Evolutionary conservation across 2,329 filamentous ascomycete species (phyloP).

Genomic region (Colletotrichum lindemuthianum): DNA sequence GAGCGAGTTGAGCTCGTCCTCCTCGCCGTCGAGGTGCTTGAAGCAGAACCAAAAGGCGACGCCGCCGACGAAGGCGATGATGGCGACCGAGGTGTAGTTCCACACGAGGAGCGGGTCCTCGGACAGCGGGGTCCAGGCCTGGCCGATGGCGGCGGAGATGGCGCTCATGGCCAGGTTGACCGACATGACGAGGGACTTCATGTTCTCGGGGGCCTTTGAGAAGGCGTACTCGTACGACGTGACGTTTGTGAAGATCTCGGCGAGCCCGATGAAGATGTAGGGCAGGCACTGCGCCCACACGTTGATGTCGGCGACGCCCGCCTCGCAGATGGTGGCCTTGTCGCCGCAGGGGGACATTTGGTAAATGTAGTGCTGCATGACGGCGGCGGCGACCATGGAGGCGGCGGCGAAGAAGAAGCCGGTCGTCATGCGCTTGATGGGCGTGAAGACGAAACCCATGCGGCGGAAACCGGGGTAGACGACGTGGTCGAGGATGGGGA

Average conservation of each 20-base stretch:
- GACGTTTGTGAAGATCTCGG: conserved; percentile 65
- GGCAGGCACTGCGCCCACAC: conserved; percentile 68
- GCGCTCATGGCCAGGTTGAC: conserved; percentile 78
- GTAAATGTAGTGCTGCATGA: conserved; percentile 73
- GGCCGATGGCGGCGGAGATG: conserved; percentile 75
- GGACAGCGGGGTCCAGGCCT: conserved; percentile 71
- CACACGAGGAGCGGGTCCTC: conserved; percentile 74
- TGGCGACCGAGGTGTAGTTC: conserved; percentile 75
- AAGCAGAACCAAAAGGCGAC: conserved; percentile 75
- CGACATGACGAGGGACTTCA: conserved; percentile 79
- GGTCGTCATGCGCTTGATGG: conserved; percentile 78
- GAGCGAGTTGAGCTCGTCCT: conserved; percentile 75
- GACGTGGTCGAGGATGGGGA: conserved; percentile 75
- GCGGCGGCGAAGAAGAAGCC: conserved; percentile 74
- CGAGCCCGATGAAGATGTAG: conserved; percentile 61
- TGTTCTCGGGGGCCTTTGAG: conserved; percentile 81
- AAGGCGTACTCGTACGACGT: conserved; percentile 79
- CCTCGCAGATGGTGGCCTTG: conserved; percentile 61
- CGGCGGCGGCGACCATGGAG: conserved; percentile 67
- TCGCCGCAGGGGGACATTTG: conserved; percentile 68
- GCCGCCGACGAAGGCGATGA: conserved; percentile 71
- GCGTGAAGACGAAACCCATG: conserved; percentile 72
- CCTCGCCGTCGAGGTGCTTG: conserved; percentile 70
- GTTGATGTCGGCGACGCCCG: conserved; percentile 66
- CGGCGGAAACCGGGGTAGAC: conserved; percentile 76